Conservation (phyloP, 257 asterid species). For the Cinchona pubescens region DNA sequence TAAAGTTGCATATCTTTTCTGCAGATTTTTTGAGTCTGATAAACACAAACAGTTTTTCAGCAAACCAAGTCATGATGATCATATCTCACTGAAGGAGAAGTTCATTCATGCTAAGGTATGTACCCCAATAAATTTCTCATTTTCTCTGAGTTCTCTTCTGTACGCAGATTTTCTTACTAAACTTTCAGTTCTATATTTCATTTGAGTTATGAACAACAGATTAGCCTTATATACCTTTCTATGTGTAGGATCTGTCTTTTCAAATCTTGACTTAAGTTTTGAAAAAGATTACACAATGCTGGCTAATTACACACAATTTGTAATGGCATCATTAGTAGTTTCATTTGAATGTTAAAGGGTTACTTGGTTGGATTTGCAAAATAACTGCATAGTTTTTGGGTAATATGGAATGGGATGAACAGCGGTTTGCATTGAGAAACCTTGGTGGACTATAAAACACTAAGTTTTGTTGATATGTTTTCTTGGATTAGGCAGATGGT, state of each 20-base stretch:
- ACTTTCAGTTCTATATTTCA: background rate
- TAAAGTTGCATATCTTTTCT: slow-evolving; percentile 18
- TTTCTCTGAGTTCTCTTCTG: background rate
- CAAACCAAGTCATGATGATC: slow-evolving; percentile 77
- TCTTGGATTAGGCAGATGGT: slow-evolving; percentile 63
- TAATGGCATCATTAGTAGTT: background rate
- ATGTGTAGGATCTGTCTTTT: too few species aligned
- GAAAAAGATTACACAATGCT: background rate
- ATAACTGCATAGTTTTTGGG: slow-evolving; percentile 1
- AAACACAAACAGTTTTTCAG: slow-evolving; percentile 56
- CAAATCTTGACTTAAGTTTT: too few species aligned
- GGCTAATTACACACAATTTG: background rate
- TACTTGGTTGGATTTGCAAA: background rate
- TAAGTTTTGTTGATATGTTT: background rate
- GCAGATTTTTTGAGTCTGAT: slow-evolving; percentile 60
- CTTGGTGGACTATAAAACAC: background rate
- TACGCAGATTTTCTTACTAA: background rate
- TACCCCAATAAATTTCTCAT: background rate
- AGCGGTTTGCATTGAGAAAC: background rate
- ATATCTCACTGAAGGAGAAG: slow-evolving; percentile 83
- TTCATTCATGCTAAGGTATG: slow-evolving; percentile 90
- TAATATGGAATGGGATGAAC: background rate
- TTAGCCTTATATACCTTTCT: too few species aligned
- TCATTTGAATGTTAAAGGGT: background rate
- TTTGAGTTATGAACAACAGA: background rate